Evolutionary conservation across 208 protist genomes (phyloP).

Genomic region (Trypanosomatidae sp.): DNA sequence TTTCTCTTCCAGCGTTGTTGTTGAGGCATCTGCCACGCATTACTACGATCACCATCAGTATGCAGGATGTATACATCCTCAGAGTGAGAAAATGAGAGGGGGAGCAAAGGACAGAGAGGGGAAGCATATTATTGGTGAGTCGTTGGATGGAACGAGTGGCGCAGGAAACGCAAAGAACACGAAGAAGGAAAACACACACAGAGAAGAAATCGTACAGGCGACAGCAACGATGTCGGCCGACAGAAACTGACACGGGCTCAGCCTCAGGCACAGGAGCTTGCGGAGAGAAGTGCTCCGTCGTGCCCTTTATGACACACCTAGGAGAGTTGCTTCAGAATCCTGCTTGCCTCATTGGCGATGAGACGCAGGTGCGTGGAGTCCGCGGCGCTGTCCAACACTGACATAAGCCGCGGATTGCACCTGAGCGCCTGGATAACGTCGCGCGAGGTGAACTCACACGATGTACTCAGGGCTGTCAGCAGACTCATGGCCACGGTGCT

Average conservation of each 20-base stretch:
- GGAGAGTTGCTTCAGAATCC: slow-evolving; percentile 19
- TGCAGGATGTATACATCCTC: not conserved
- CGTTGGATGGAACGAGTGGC: not conserved
- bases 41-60: not conserved
- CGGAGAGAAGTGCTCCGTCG: not conserved
- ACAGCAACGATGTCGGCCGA: too few relatives aligned
- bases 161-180: not conserved
- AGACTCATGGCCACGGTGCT: slow-evolving; percentile 38
- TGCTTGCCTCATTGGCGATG: slow-evolving; percentile 32
- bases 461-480: slow-evolving; percentile 43
- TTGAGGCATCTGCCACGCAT: not conserved
- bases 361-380: slow-evolving; percentile 19
- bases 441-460: slow-evolving; percentile 29
- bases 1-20: not conserved
- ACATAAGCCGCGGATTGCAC: slow-evolving; percentile 14
- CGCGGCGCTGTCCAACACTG: slow-evolving; percentile 18
- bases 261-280: not conserved
- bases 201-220: not conserved
- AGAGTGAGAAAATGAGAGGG: not conserved
- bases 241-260: not conserved
- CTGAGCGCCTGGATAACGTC: slow-evolving; percentile 8
- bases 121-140: not conserved
- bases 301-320: not conserved
- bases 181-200: not conserved
- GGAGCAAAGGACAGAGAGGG: not conserved